These are phyloP conservation scores for Vitis amurensis DNA, from an alignment of 164 flowering plant species.

Conservation along the genomic window DNA sequence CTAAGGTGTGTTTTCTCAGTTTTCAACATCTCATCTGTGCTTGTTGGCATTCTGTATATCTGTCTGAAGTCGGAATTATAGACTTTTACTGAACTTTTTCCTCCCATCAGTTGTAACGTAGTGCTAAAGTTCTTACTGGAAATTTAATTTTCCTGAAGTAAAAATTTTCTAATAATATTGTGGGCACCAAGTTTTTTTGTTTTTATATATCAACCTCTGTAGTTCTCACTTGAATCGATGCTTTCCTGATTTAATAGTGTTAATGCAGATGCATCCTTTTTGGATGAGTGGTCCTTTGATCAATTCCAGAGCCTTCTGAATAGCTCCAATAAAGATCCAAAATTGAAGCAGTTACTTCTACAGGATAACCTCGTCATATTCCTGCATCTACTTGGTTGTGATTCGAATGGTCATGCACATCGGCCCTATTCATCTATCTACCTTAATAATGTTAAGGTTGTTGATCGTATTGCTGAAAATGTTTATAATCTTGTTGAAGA, in stretches of 20 bases:
- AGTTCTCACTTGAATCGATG: conserved; percentile 25
- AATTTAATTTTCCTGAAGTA: no score
- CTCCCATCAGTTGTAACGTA: no score
- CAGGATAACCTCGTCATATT: conserved; percentile 79
- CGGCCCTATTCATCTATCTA: conserved; percentile 87
- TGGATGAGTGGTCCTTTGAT: conserved; percentile 99
- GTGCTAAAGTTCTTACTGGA: no score
- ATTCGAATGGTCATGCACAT: conserved; percentile 99
- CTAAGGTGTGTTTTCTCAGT: no score
- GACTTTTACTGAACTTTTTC: no score
- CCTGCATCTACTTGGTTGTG: conserved; percentile 94
- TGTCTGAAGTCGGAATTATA: no score
- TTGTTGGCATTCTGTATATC: no score
- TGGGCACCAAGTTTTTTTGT: background rate
- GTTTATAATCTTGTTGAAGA: conserved; percentile 73
- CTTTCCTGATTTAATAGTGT: conserved; percentile 34
- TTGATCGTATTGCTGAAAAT: conserved; percentile 73
- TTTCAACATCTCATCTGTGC: no score
- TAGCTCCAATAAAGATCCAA: conserved; percentile 65
- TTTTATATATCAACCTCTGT: background rate
- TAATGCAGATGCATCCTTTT: conserved; percentile 94
- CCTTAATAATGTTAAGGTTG: conserved; percentile 95
- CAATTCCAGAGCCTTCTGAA: conserved; percentile 82
- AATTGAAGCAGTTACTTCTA: conserved; percentile 65
- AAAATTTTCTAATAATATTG: background rate